These are phyloP conservation scores for Yarrowia deformans DNA, from an alignment of 805 yeast species.

Conservation along the genomic window DNA sequence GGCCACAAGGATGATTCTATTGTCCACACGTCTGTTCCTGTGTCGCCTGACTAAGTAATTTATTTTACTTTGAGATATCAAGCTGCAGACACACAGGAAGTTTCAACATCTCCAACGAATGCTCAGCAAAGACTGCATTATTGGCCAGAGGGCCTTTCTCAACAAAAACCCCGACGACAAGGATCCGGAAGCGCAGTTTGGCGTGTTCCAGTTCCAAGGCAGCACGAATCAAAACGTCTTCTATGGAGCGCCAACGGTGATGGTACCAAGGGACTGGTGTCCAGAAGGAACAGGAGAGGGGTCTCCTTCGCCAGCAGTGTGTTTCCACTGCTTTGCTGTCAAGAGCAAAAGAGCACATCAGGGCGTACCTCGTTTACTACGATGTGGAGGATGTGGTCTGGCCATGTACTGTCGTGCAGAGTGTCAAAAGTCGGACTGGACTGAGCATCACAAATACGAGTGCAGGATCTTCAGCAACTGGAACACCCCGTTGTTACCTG, in stretches of 20 bases:
- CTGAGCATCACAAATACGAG: slow-evolving; percentile 29
- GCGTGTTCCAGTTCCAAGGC: slow-evolving; percentile 29
- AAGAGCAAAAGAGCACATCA: slow-evolving; percentile 34
- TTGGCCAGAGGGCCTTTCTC: slow-evolving; percentile 32
- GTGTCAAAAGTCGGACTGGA: slow-evolving; percentile 36
- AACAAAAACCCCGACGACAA: slow-evolving; percentile 7
- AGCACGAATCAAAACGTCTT: slow-evolving; percentile 19
- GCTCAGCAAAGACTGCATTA: slow-evolving; percentile 34
- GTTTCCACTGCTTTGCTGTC: slow-evolving; percentile 36
- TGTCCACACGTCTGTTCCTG: too few relatives aligned
- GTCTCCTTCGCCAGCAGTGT: slow-evolving; percentile 25
- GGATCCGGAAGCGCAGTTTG: slow-evolving; percentile 30
- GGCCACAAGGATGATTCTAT: too few relatives aligned
- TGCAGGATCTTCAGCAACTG: slow-evolving; percentile 32
- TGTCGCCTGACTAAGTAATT: slow-evolving; percentile 5
- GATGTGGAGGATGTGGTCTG: slow-evolving; percentile 39
- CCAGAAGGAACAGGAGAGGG: slow-evolving; percentile 34
- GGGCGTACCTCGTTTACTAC: slow-evolving; percentile 28
- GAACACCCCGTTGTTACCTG: slow-evolving; percentile 6
- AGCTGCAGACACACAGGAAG: slow-evolving; percentile 1
- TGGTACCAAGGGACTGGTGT: slow-evolving; percentile 33
- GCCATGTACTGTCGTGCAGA: slow-evolving; percentile 37
- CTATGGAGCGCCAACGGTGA: slow-evolving; percentile 20
- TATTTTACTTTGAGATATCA: background rate
- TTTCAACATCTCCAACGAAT: slow-evolving; percentile 20